Conservation (phyloP, 2,329 filamentous ascomycete genomes). For the Botrytis fragariae region DNA sequence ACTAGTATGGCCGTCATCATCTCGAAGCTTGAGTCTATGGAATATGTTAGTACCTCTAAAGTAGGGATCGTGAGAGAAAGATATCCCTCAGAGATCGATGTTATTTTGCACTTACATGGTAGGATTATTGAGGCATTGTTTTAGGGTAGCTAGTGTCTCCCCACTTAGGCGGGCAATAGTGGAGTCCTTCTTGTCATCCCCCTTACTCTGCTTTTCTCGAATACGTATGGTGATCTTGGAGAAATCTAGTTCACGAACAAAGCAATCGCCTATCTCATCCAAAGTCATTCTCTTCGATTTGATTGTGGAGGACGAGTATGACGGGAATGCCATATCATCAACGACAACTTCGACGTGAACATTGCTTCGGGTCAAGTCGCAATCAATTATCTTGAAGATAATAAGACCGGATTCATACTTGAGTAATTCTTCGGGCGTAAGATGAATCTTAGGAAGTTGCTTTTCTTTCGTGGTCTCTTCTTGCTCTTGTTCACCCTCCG, state of each 20-base stretch:
- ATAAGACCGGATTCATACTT: conserved; percentile 88
- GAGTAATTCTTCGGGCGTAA: conserved; percentile 76
- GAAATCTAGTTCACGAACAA: conserved; percentile 96
- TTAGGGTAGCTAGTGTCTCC: conserved; percentile 81
- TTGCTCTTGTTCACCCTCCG: conserved; percentile 42
- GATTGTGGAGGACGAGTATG: conserved; percentile 78
- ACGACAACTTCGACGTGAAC: conserved; percentile 84
- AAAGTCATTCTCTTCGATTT: conserved; percentile 68
- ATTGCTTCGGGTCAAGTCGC: conserved; percentile 73
- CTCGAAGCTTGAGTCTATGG: conserved; percentile 75
- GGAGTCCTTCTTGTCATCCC: conserved; percentile 66
- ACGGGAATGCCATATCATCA: conserved; percentile 91
- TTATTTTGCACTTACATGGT: conserved; percentile 16
- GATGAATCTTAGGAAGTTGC: conserved; percentile 70
- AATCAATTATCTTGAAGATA: conserved; percentile 92
- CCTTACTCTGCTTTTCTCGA: conserved; percentile 74
- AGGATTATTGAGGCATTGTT: conserved; percentile 62
- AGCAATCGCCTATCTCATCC: conserved; percentile 91
- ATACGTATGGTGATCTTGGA: conserved; percentile 88
- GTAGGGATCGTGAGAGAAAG: neutral
- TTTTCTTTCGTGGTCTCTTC: conserved; percentile 47
- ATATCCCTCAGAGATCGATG: conserved; percentile 48
- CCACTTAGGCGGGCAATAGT: conserved; percentile 80
- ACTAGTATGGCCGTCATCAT: conserved; percentile 71
- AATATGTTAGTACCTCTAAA: conserved; percentile 66